phyloP scores from a whole-genome alignment of 441 rosid species.

The Adansonia gregorii region DNA sequence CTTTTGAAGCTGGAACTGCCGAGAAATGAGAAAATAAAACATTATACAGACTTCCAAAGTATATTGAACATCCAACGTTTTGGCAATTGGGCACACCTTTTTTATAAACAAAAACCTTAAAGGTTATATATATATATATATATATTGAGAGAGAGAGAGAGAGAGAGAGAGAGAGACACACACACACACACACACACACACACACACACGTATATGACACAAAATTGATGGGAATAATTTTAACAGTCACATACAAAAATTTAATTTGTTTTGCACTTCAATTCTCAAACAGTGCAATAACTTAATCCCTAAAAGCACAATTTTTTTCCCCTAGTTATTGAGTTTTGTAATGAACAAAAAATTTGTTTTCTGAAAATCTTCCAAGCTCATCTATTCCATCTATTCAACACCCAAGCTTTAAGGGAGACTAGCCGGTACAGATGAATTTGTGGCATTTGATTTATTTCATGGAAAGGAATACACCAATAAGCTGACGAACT shows the following conservation, averaged over 20 bases:
- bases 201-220: too few species aligned
- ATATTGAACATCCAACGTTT: background rate
- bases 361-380: background rate
- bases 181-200: too few species aligned
- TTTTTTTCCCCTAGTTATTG: slow-evolving; percentile 19
- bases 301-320: background rate
- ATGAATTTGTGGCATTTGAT: background rate
- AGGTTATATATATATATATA: background rate
- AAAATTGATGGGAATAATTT: slow-evolving; percentile 19
- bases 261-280: background rate
- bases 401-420: background rate
- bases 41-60: background rate
- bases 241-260: background rate
- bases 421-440: background rate
- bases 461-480: background rate
- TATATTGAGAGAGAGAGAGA: background rate
- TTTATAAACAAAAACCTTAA: slow-evolving; percentile 17
- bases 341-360: slow-evolving; percentile 18
- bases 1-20: too few species aligned
- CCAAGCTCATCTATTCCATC: background rate
- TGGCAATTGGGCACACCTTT: background rate
- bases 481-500: background rate
- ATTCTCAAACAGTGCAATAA: background rate
- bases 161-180: too few species aligned
- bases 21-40: background rate